Conservation (phyloP, 345 rosid species). For the Orychophragmus violaceus region DNA sequence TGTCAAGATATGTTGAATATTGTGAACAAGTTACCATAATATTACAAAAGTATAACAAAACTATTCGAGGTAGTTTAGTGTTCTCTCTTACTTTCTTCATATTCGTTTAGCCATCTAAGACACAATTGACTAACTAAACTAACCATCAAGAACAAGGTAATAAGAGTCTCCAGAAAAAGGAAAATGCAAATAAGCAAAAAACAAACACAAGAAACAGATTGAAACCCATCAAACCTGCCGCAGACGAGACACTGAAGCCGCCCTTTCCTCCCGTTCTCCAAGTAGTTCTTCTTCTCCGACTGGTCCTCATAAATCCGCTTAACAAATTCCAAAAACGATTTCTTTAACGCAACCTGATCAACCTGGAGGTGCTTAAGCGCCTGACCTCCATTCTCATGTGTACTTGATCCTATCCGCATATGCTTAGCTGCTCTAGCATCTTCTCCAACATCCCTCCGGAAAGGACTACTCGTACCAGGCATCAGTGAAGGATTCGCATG, state of each 20-base stretch:
- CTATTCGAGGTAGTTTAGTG: not conserved
- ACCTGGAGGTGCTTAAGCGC: conserved; percentile 40
- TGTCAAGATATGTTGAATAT: not conserved
- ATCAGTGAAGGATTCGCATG: conserved; percentile 29
- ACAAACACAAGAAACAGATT: conserved; percentile 22
- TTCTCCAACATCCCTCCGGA: conserved; percentile 27
- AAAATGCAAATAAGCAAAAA: not conserved
- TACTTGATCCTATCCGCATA: conserved; percentile 38
- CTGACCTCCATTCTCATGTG: conserved; percentile 24
- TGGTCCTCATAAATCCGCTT: conserved; percentile 63
- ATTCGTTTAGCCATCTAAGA: conserved; percentile 7
- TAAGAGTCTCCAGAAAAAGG: conserved; percentile 20
- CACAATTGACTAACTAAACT: not conserved
- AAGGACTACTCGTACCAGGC: conserved; percentile 40
- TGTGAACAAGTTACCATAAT: not conserved
- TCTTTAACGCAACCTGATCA: conserved; percentile 56
- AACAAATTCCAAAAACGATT: conserved; percentile 60
- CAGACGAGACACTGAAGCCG: conserved; percentile 77
- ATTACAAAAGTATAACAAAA: not conserved
- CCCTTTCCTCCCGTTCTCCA: conserved; percentile 78
- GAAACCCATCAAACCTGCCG: conserved; percentile 60
- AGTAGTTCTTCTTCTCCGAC: conserved; percentile 52
- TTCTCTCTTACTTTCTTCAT: conserved; percentile 9
- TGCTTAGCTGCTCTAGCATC: conserved; percentile 52
- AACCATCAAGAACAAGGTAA: conserved; percentile 20